phyloP scores from a whole-genome alignment of 371 early-diverging fungal species.

The Umbelopsis sp. region DNA sequence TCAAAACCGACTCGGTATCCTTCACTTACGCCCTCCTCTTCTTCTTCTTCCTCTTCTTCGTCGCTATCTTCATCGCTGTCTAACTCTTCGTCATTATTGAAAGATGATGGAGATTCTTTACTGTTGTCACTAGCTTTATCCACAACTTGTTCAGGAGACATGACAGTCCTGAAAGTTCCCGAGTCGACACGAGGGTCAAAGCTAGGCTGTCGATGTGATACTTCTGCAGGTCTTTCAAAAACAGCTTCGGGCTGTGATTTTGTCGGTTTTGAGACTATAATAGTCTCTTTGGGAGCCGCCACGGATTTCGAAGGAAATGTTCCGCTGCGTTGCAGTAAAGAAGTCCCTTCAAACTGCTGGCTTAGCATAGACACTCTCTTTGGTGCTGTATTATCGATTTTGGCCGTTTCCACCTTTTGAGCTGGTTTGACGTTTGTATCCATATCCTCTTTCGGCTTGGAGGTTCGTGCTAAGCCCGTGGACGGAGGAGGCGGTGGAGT shows the following conservation, averaged over 20 bases:
- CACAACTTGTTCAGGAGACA: background rate
- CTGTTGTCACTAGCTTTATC: background rate
- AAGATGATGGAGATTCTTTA: background rate
- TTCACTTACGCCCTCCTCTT: background rate
- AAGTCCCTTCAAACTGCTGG: background rate
- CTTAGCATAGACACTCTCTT: conserved; percentile 9
- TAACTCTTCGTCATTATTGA: background rate
- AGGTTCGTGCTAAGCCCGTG: background rate
- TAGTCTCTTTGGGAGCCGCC: background rate
- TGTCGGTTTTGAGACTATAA: background rate
- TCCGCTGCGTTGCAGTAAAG: conserved; percentile 1
- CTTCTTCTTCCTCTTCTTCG: conserved; percentile 1
- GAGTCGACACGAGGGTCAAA: background rate
- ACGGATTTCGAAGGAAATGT: background rate
- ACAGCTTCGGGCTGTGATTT: background rate
- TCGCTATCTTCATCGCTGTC: conserved; percentile 8
- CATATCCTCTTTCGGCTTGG: background rate
- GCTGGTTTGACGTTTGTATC: background rate
- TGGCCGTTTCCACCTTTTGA: background rate
- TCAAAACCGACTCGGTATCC: background rate
- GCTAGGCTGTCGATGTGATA: background rate
- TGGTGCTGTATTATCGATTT: background rate
- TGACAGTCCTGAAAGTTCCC: background rate
- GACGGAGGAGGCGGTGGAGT: conserved; percentile 1
- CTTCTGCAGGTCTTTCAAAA: background rate